Conservation (phyloP, 305 asterid species). For the Plantago coronopus region DNA sequence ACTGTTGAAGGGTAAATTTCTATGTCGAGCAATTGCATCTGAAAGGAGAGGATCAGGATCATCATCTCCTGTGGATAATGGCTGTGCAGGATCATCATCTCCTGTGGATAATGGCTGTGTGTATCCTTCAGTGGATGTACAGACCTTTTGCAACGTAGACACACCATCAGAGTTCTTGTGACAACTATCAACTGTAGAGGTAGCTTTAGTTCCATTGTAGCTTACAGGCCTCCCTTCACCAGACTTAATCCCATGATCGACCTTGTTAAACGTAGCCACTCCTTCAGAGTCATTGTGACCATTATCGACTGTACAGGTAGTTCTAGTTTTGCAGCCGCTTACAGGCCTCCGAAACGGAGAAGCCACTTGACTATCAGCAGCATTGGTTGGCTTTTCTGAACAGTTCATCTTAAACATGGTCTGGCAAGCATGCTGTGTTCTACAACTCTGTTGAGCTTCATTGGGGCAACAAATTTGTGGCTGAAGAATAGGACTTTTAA, state of each 20-base stretch:
- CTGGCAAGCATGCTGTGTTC: conserved; percentile 23
- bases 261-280: too few species aligned
- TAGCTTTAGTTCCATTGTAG: too few species aligned
- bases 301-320: background rate
- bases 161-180: conserved; percentile 27
- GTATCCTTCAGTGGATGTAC: conserved; percentile 32
- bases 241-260: too few species aligned
- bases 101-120: conserved; percentile 30
- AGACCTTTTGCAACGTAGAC: conserved; percentile 29
- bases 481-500: conserved; percentile 30
- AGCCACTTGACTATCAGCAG: conserved; percentile 31
- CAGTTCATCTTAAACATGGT: conserved; percentile 29
- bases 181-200: conserved; percentile 22
- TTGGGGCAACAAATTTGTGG: conserved; percentile 26
- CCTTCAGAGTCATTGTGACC: too few species aligned
- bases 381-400: conserved; percentile 31
- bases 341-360: conserved; percentile 53
- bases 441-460: conserved; percentile 26
- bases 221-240: too few species aligned
- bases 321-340: conserved; percentile 37
- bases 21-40: too few species aligned
- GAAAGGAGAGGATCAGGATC: conserved; percentile 25
- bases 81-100: too few species aligned
- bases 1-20: too few species aligned
- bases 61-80: too few species aligned